Evolutionary conservation across 257 asterid species (phyloP).

Genomic region (Solanum microdontum): DNA sequence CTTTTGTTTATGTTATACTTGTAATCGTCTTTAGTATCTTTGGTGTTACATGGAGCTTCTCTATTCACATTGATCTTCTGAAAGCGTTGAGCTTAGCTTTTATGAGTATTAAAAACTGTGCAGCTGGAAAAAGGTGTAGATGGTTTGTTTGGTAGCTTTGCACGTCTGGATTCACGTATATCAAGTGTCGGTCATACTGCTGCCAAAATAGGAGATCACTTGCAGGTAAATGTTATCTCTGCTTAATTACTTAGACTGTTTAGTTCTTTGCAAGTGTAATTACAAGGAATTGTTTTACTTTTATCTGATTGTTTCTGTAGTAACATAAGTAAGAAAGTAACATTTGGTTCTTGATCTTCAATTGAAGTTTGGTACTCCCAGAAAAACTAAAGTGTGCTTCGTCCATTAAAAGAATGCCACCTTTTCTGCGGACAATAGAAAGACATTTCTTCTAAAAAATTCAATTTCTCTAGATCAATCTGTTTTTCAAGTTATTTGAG

Average conservation of each 20-base stretch:
- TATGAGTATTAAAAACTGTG: conserved; percentile 7
- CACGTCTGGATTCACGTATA: conserved; percentile 92
- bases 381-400: background rate
- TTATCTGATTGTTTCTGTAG: background rate
- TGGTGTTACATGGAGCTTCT: background rate
- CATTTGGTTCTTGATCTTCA: background rate
- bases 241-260: background rate
- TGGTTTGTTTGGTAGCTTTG: conserved; percentile 90
- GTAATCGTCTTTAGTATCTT: background rate
- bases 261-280: background rate
- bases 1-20: background rate
- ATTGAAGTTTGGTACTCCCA: background rate
- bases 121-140: conserved; percentile 99
- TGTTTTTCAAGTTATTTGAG: background rate
- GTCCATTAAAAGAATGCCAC: background rate
- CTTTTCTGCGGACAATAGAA: background rate
- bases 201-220: conserved; percentile 97
- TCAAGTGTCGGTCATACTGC: conserved; percentile 99
- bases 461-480: background rate
- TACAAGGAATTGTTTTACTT: background rate
- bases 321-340: background rate
- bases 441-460: background rate
- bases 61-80: background rate
- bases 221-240: conserved; percentile 40
- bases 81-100: background rate